Evolutionary conservation across 257 asterid genomes (phyloP), one percentile per base, ranked within the genome.

Genomic region (Jasminum sambac): DNA sequence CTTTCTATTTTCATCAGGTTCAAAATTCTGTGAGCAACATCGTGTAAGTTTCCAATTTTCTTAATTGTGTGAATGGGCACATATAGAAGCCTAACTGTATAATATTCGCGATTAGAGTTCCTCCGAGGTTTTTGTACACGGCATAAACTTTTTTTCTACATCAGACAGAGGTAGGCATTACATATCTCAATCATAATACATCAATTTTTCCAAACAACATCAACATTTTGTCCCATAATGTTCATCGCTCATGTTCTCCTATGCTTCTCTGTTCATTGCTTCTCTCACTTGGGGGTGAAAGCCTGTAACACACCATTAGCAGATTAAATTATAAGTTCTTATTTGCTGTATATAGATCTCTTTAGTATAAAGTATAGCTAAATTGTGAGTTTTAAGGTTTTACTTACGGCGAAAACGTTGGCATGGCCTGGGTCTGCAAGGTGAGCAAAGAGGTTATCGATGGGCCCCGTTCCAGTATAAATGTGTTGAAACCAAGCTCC

Each of bases 401-500:
- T 43, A 80, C 99, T 91, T 81, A 94, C 99, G 76, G 99, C 88
- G 43, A 94, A 94, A 66, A 94, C 65, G 41, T 96, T 94, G 75
- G 96, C 96, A 36, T 94, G 98, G 40, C 99, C 99, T 0, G 99
- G 98, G 78, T 95, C 99, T 0, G 97, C 95, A 14, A 95, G 98
- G 85, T 95, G 98, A 69, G 96, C 98, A 23, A 91, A 91, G 78
- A 94, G 98, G 83, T 94, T 94, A 55, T 94, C 99, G 1, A 94
- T 94, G 34, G 99, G 99, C 5, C 98, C 99, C 0, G 93, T 88
- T 57, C 99, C 98, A 1, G 99, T 94, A 85, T 94, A 94, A 72
- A 91, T 89, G 76, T 90, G 97, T 79, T 95, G 99, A 83, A 95
- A 95, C 99, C 99, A 95, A 0, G 98, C 99, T 42, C 99, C 99